Conservation (phyloP, 495 filamentous ascomycete species). For the Aspergillus biplanus region DNA sequence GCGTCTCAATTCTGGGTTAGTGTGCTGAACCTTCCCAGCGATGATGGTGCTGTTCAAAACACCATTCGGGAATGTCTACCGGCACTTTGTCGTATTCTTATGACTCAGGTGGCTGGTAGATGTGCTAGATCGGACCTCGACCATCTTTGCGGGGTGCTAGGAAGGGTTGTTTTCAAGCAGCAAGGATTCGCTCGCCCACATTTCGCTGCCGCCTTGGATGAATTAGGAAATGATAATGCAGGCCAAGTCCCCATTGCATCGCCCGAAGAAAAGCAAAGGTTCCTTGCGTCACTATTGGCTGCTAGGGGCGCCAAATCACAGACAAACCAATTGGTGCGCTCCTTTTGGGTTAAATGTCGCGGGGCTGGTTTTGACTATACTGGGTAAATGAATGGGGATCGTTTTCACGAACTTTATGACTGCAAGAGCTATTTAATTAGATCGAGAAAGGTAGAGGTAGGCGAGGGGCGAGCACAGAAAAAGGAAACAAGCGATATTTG, state of each 20-base stretch:
- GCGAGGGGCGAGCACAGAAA: too few species aligned
- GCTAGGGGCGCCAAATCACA: conserved; percentile 58
- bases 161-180: conserved; percentile 71
- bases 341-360: conserved; percentile 73
- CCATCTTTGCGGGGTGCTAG: conserved; percentile 73
- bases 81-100: conserved; percentile 58
- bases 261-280: conserved; percentile 40
- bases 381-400: conserved; percentile 25
- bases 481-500: neutral
- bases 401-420: neutral
- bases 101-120: conserved; percentile 72
- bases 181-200: conserved; percentile 65
- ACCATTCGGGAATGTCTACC: conserved; percentile 64
- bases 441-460: neutral
- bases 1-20: conserved; percentile 82
- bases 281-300: conserved; percentile 47
- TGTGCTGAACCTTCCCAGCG: conserved; percentile 44
- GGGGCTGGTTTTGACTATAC: conserved; percentile 70
- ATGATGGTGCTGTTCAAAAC: conserved; percentile 52
- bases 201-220: conserved; percentile 59
- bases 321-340: conserved; percentile 63
- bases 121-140: conserved; percentile 80
- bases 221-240: conserved; percentile 60
- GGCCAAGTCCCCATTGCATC: conserved; percentile 32
- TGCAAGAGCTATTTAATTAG: neutral